These are phyloP conservation scores for Yamadazyma nakazawae DNA, from an alignment of 805 yeast species.

Conservation along the genomic window DNA sequence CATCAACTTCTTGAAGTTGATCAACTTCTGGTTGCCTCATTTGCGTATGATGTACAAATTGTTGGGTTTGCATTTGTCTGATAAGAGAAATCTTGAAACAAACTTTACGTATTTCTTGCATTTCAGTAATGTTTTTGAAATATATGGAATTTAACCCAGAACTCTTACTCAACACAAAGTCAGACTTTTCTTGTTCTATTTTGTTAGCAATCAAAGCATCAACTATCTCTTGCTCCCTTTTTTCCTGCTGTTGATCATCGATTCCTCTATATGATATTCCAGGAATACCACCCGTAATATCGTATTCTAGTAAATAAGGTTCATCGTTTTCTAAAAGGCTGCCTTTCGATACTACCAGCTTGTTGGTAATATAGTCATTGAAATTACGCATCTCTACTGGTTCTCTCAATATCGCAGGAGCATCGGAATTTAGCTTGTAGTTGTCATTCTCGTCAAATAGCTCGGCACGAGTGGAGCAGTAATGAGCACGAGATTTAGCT, in stretches of 20 bases:
- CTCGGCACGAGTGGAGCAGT: slow-evolving; percentile 64
- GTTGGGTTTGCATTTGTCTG: slow-evolving; percentile 85
- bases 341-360: slow-evolving; percentile 40
- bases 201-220: slow-evolving; percentile 25
- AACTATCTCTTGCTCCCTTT: slow-evolving; percentile 32
- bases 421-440: slow-evolving; percentile 56
- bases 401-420: slow-evolving; percentile 66
- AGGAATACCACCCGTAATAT: slow-evolving; percentile 78
- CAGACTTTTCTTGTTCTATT: slow-evolving; percentile 23
- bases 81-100: slow-evolving; percentile 87
- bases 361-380: slow-evolving; percentile 40
- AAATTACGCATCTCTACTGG: slow-evolving; percentile 66
- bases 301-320: slow-evolving; percentile 77
- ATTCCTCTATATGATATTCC: slow-evolving; percentile 53
- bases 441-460: slow-evolving; percentile 52
- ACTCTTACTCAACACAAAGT: slow-evolving; percentile 32
- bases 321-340: slow-evolving; percentile 54
- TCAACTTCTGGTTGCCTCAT: slow-evolving; percentile 67
- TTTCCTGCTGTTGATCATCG: slow-evolving; percentile 40
- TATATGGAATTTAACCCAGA: slow-evolving; percentile 62
- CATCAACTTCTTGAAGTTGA: slow-evolving; percentile 60
- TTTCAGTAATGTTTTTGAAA: slow-evolving; percentile 64
- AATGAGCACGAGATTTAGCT: slow-evolving; percentile 72
- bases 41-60: slow-evolving; percentile 70
- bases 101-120: slow-evolving; percentile 83